Evolutionary conservation across 2,329 filamentous ascomycete species (phyloP).

Genomic region (Aspergillus sp.): DNA sequence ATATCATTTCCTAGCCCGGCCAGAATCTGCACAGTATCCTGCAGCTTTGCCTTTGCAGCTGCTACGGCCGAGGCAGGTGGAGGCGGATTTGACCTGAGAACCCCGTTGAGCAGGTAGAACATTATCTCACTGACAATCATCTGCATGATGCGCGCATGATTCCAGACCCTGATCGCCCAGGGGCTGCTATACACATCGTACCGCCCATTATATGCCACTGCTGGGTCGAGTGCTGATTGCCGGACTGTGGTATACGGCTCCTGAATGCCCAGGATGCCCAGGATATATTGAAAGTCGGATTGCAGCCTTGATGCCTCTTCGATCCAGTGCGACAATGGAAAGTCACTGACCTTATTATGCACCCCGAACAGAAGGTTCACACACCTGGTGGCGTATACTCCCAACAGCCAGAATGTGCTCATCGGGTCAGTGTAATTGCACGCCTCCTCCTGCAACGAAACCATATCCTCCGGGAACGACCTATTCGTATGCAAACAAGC

Average conservation of each 20-base stretch:
- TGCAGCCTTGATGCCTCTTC: conserved; percentile 15
- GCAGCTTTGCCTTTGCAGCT: neutral
- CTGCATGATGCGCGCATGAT: conserved; percentile 18
- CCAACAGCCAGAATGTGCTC: conserved; percentile 18
- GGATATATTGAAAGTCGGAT: conserved; percentile 1
- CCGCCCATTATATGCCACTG: conserved; percentile 14
- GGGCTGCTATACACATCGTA: conserved; percentile 15
- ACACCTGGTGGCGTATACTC: conserved; percentile 16
- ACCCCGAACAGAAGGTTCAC: conserved; percentile 14
- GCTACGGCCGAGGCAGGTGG: neutral
- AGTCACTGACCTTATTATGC: neutral
- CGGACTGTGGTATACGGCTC: conserved; percentile 14
- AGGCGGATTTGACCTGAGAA: conserved; percentile 1
- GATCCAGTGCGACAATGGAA: conserved; percentile 11
- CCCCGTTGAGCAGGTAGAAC: conserved; percentile 14
- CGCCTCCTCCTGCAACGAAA: conserved; percentile 21
- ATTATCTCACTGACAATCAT: conserved; percentile 21
- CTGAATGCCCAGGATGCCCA: conserved; percentile 3
- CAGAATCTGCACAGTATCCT: conserved; percentile 12
- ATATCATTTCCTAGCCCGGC: conserved; percentile 18
- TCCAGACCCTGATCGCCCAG: conserved; percentile 25
- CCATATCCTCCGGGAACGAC: conserved; percentile 20
- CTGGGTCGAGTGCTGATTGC: neutral
- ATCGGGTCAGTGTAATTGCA: conserved; percentile 13
- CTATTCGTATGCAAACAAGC: conserved; percentile 16